A percentile compares a stretch with the other conserved stretches of the same genome.
phyloP scores from a whole-genome alignment of 129 eudicot species.

The Glebionis coronaria region DNA sequence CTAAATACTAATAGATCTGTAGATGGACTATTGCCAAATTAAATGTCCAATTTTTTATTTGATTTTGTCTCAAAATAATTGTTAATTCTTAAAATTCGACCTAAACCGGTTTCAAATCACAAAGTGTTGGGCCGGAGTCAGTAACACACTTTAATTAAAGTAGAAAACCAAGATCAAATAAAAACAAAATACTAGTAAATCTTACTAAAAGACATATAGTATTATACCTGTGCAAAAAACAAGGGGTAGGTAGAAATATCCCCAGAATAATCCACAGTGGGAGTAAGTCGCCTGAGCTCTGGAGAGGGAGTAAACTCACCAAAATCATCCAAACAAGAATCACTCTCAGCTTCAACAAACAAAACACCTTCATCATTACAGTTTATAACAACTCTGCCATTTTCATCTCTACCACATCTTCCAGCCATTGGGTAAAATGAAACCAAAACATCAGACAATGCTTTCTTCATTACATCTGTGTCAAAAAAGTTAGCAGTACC shows the following conservation, averaged over 20 bases:
- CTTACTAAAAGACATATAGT: not conserved
- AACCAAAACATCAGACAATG: conserved; percentile 33
- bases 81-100: too few relatives aligned
- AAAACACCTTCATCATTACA: conserved; percentile 53
- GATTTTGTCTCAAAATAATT: too few relatives aligned
- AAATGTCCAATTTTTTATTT: too few relatives aligned
- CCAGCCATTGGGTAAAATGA: conserved; percentile 45
- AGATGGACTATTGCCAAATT: not conserved
- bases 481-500: conserved; percentile 37
- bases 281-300: conserved; percentile 38
- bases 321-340: conserved; percentile 41
- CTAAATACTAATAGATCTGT: not conserved
- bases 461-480: conserved; percentile 31
- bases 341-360: conserved; percentile 56
- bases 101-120: too few relatives aligned
- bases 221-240: conserved; percentile 40
- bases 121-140: too few relatives aligned
- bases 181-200: not conserved
- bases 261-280: conserved; percentile 38
- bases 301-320: conserved; percentile 46
- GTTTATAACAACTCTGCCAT: conserved; percentile 32
- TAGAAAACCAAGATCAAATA: too few relatives aligned
- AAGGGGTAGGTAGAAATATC: conserved; percentile 45
- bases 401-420: conserved; percentile 21
- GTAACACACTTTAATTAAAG: too few relatives aligned